Base-by-base conservation (phyloP, 148 eudicot genomes). In the Amaranthus cruentus region DNA sequence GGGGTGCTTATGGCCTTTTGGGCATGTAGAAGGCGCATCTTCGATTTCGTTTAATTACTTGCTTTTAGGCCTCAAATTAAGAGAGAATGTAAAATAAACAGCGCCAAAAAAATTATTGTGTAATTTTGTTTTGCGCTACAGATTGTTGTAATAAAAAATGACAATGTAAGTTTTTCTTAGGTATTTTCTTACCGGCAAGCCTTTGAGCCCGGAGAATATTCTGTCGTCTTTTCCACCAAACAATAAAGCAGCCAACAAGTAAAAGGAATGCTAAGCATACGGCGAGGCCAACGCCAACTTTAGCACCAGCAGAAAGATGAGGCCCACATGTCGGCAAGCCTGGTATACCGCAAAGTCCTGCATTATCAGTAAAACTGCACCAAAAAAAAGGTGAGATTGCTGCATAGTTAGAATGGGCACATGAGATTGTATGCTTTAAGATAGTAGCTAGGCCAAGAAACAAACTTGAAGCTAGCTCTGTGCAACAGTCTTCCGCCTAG, bases 391-490 rank as follows among this genome's bases (percentile, higher is more conserved):
- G 18, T 62, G 28, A 8, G 43, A 43, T 28, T 28, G 38, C 56
- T 56, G 75, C 50, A 21, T 13, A 13, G 18, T 18, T 18, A 52
- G 2, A 58, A 11, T 13, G 11, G 47, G 52, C 14, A 42, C 11
- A 18, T 47, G 12, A 42, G 9, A n/a, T 7, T 9, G 66, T 21
- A 53, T 4, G 4, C 6, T 54, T 28, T 28, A 28, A 28, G 38
- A 9, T 54, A 53, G 10, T n/a, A 4, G 9, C 11, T 65, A 43
- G 47, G 55, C 48, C 13, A 75, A 52, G 55, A 50, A 50, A 80
- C 91, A 58, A 87, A 96, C 99, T 96, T 96, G 86, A 90, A 96
- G 87, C 99, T 96, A 74, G 99, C 95, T 73, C 99, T 81, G 73
- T 90, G 97, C 75, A 96, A 73, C 65, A 96, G 88, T 82, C 96